Conservation (phyloP, 352 stramenopile genomes). For the Globisporangium echinulatum region DNA sequence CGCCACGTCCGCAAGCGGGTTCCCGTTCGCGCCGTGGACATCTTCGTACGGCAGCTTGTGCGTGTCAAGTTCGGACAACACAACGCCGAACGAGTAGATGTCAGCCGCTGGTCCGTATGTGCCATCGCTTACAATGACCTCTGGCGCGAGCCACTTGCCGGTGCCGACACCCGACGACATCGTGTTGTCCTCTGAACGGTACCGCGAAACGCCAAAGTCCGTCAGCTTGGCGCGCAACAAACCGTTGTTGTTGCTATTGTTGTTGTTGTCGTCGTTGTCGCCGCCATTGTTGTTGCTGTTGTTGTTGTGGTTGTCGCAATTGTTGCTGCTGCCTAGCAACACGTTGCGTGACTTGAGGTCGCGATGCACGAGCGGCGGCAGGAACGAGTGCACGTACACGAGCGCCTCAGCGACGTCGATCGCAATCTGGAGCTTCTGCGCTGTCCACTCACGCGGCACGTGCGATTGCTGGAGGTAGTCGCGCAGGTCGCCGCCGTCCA, state of each 20-base stretch:
- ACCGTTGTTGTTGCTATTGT: background rate
- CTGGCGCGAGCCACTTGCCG: conserved; percentile 39
- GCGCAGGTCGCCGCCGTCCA: conserved; percentile 34
- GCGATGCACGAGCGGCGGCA: conserved; percentile 8
- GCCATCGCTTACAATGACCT: conserved; percentile 39
- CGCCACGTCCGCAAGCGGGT: conserved; percentile 23
- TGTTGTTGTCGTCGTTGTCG: too few species aligned
- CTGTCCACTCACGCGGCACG: background rate
- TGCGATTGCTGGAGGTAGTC: conserved; percentile 18
- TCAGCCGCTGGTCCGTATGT: conserved; percentile 41
- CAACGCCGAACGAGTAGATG: conserved; percentile 54
- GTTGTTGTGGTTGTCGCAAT: too few species aligned
- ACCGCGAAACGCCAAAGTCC: conserved; percentile 43
- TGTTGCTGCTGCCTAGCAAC: background rate
- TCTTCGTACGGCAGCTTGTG: conserved; percentile 47
- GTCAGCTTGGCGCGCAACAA: conserved; percentile 39
- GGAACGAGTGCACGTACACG: conserved; percentile 14
- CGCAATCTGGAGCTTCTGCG: conserved; percentile 7
- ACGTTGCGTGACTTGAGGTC: background rate
- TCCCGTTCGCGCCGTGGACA: conserved; percentile 21
- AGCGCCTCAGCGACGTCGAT: conserved; percentile 18
- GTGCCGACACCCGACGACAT: too few species aligned
- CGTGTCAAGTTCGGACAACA: conserved; percentile 54
- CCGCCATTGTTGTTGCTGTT: too few species aligned
- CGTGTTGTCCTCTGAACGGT: too few species aligned